These are phyloP conservation scores for Auriscalpium microsporum DNA, from an alignment of 768 basidiomycete genomes.

Conservation along the genomic window DNA sequence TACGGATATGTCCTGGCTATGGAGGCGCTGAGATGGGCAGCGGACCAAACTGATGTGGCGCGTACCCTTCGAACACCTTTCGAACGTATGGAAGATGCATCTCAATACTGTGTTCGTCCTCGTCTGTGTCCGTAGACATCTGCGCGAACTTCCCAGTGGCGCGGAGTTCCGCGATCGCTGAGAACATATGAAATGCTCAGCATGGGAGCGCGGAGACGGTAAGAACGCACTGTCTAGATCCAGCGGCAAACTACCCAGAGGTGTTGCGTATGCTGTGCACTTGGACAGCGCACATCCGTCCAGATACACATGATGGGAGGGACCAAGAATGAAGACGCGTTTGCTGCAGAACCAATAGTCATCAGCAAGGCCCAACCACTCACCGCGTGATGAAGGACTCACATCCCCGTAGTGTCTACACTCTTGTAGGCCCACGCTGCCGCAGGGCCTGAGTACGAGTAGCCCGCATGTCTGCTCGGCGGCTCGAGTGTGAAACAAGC, in stretches of 20 bases:
- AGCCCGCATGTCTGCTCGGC: slow-evolving; percentile 79
- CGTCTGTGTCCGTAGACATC: slow-evolving; percentile 64
- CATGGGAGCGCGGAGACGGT: too few species aligned
- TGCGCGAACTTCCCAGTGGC: slow-evolving; percentile 60
- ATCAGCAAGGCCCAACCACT: not conserved
- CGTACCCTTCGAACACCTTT: slow-evolving; percentile 75
- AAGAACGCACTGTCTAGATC: slow-evolving; percentile 63
- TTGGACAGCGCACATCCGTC: slow-evolving; percentile 78
- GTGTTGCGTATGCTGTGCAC: slow-evolving; percentile 77
- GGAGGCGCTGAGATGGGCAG: not conserved
- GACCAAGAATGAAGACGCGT: slow-evolving; percentile 90
- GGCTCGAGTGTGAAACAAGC: not conserved
- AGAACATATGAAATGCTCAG: too few species aligned
- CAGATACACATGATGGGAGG: slow-evolving; percentile 88
- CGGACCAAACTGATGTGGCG: not conserved
- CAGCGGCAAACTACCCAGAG: slow-evolving; percentile 73
- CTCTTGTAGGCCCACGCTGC: slow-evolving; percentile 96
- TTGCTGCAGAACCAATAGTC: slow-evolving; percentile 40
- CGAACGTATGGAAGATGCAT: slow-evolving; percentile 94
- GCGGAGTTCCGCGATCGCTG: slow-evolving; percentile 62
- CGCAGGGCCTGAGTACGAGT: slow-evolving; percentile 85
- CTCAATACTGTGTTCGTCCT: slow-evolving; percentile 95
- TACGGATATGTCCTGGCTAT: slow-evolving; percentile 65
- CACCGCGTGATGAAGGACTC: slow-evolving; percentile 16
- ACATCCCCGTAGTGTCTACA: slow-evolving; percentile 80